Percentiles rank a stretch among this genome's conserved stretches.
Conservation (phyloP, 495 filamentous ascomycete genomes). For the Trichoderma reesei region DNA sequence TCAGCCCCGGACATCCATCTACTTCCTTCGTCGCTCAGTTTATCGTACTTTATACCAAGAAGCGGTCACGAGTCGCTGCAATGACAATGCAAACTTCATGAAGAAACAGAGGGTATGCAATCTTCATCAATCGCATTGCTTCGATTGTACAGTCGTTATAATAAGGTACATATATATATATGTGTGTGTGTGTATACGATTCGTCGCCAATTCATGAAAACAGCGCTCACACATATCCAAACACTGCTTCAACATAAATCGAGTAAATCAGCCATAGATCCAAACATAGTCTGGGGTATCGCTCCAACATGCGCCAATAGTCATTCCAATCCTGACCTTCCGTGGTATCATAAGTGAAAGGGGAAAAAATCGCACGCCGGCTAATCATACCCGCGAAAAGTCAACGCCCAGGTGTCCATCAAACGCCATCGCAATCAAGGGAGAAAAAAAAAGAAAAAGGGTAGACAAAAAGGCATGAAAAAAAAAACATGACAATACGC, state of each 20-base stretch:
- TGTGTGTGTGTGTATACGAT: too few species aligned
- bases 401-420: neutral
- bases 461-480: neutral
- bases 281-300: neutral
- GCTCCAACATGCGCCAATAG: neutral
- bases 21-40: too few species aligned
- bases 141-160: too few species aligned
- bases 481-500: neutral
- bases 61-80: too few species aligned
- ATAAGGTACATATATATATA: too few species aligned
- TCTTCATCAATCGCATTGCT: too few species aligned
- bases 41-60: too few species aligned
- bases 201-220: too few species aligned
- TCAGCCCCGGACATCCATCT: too few species aligned
- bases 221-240: too few species aligned
- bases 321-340: neutral
- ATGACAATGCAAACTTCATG: too few species aligned
- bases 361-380: neutral
- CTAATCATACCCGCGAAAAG: conserved; percentile 6
- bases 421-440: neutral
- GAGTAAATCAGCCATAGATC: neutral
- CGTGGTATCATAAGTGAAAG: conserved; percentile 5
- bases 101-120: too few species aligned
- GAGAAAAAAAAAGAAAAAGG: neutral
- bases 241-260: neutral